Evolutionary conservation across 768 basidiomycete species (phyloP), one percentile per base, ranked within the genome.

Genomic region (Russula foetens): DNA sequence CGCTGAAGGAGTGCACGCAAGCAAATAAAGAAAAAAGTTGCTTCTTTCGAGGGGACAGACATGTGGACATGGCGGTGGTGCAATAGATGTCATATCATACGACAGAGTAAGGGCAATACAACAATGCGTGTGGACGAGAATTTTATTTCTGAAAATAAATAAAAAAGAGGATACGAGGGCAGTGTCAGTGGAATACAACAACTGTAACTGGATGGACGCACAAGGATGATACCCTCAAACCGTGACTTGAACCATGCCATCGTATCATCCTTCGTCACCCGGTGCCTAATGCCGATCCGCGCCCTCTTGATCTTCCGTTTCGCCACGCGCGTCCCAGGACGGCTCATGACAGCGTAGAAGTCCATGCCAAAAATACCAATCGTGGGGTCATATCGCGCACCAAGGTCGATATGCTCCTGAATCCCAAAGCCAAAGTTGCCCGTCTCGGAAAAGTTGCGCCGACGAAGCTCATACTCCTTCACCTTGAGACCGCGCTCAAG

Each of bases 241-340:
- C 95, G 83, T 78, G 94, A 91, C 85, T 98, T 98, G 92, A 95
- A 98, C 96, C 96, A 98, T 66, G 87, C 78, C 88, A 92, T 87
- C 64, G 92, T 92, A 33, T 57, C 56, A 2, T 57, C 56, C 47
- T 57, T 57, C n/a, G 26, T 49, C 26, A 57, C 56, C 26, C 86
- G 85, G 80, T 99, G 96, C 59, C 77, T 73, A 78, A 85, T 88
- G 53, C 97, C 96, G 72, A 99, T 76, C 59, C 88, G 82, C 44
- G 91, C 82, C 79, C 83, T 90, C 78, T 86, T 87, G 75, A 89
- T 84, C 79, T 89, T 97, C 78, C 95, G 81, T 79, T 84, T 84
- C 68, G 95, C 86, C 46, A 99, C 91, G 63, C 56, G 56, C 14
- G 24, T 17, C 56, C 56, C 56, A 14, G 56, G 56, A 9, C 56